Evolutionary conservation across 495 filamentous ascomycete genomes (phyloP), one percentile per base, ranked within the genome.

Genomic region (Penicillium roqueforti): DNA sequence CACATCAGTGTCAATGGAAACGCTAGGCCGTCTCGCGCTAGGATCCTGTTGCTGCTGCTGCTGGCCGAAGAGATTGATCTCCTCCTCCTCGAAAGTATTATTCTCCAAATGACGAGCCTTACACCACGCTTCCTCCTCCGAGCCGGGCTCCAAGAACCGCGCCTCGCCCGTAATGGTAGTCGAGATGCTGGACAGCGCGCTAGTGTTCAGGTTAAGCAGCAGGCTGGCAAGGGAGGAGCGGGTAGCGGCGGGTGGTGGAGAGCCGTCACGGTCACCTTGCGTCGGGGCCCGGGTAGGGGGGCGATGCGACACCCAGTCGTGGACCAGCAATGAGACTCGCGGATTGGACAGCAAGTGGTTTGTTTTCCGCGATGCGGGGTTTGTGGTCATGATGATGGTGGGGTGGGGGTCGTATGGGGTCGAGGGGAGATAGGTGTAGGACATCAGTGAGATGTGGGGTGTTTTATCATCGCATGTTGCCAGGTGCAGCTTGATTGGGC

Each of bases 371-470:
- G 89, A 92, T 37, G 87, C 80, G 4, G 89, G 84, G 68, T 95
- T 92, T 53, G 89, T 92, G 42, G 91, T 96, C 91, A 96, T 95
- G 70, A 96, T 85, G 58, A 96, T 92, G 50, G 84, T 84, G 19
- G 88, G 90, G 49, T 79, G 74, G 29, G 80, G 62, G 31, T 83
- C 80, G 72, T 84, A 92, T 16, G 91, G 89, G 6, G 89, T 88
- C 0, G 80, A 83, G 16, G 92, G 87, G 48, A 98, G 88, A 75
- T 96, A 98, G 63, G 93, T 97, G 76, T 97, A 98, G 74, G 95
- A 96, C 93, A 98, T 98, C 58, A 98, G 84, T 23, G 89, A 92
- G 67, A 97, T 88, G 73, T 98, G 93, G 14, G 93, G 93, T 61
- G 82, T 81, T 67, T 92, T 83, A 61, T 83, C 78, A 67, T 80